Evolutionary conservation across 2,329 filamentous ascomycete species (phyloP).

Genomic region (Thielaviopsis euricoi): DNA sequence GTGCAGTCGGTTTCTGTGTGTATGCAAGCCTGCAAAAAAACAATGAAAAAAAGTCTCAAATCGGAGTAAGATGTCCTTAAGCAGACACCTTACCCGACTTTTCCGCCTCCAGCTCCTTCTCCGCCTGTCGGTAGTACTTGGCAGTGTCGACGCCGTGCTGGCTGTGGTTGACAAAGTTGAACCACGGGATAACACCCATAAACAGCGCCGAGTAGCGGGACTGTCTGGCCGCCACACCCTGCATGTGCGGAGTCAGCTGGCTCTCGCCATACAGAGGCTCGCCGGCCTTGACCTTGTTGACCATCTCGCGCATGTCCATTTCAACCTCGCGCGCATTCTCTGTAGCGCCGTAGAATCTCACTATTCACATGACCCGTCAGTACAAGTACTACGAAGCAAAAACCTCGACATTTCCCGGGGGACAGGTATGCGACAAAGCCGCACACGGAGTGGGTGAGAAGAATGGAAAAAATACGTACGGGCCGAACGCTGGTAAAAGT

Average conservation of each 20-base stretch:
- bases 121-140: constrained; percentile 94
- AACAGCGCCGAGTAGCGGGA: constrained; percentile 81
- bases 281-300: constrained; percentile 83
- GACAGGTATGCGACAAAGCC: background rate
- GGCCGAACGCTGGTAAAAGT: constrained; percentile 69
- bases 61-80: background rate
- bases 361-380: constrained; percentile 27
- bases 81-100: constrained; percentile 11
- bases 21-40: background rate
- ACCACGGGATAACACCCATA: constrained; percentile 77
- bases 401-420: background rate
- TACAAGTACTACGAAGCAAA: background rate
- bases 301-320: constrained; percentile 98
- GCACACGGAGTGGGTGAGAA: background rate
- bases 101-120: constrained; percentile 82
- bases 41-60: background rate
- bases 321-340: constrained; percentile 87
- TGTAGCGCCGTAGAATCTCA: constrained; percentile 86
- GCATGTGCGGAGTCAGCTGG: constrained; percentile 68
- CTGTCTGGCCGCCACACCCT: constrained; percentile 83
- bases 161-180: constrained; percentile 95
- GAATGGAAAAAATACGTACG: constrained; percentile 41
- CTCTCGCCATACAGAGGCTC: constrained; percentile 78
- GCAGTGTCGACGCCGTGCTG: constrained; percentile 94
- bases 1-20: background rate